Percentiles rank a stretch among this genome's conserved stretches.
Conservation (phyloP, 2,329 filamentous ascomycete genomes). For the Botryotinia globosa region DNA sequence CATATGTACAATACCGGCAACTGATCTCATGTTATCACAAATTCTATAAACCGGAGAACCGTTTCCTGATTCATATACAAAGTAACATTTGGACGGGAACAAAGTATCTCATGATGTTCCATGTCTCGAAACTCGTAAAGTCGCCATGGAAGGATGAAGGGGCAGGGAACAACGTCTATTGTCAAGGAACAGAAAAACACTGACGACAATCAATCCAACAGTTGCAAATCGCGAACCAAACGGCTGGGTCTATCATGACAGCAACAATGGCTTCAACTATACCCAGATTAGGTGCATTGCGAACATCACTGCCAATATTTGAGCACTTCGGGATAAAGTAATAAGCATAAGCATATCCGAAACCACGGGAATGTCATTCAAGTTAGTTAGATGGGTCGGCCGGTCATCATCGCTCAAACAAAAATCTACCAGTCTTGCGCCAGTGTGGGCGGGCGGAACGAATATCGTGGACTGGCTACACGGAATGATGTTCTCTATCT, state of each 20-base stretch:
- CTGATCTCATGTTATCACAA: not conserved
- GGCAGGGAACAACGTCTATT: not conserved
- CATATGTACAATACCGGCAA: not conserved
- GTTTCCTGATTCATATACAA: not conserved
- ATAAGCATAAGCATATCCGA: not conserved
- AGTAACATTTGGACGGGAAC: not conserved
- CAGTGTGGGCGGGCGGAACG: not conserved
- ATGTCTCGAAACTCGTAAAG: not conserved
- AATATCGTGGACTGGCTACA: not conserved
- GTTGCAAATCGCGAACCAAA: not conserved
- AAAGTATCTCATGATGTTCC: not conserved
- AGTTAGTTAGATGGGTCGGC: not conserved
- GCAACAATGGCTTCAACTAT: constrained; percentile 1
- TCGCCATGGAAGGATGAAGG: not conserved
- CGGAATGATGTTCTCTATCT: not conserved
- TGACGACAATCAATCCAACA: not conserved
- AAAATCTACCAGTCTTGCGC: not conserved
- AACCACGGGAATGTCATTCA: not conserved
- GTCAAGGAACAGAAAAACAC: not conserved
- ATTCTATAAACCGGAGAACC: not conserved
- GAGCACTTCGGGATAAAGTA: not conserved
- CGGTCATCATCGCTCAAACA: not conserved
- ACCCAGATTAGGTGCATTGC: not conserved
- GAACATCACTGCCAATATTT: not conserved
- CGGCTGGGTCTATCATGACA: not conserved